Evolutionary conservation across 2,329 filamentous ascomycete species (phyloP), one percentile per base, ranked within the genome.

Genomic region (Ophiostoma quercus): DNA sequence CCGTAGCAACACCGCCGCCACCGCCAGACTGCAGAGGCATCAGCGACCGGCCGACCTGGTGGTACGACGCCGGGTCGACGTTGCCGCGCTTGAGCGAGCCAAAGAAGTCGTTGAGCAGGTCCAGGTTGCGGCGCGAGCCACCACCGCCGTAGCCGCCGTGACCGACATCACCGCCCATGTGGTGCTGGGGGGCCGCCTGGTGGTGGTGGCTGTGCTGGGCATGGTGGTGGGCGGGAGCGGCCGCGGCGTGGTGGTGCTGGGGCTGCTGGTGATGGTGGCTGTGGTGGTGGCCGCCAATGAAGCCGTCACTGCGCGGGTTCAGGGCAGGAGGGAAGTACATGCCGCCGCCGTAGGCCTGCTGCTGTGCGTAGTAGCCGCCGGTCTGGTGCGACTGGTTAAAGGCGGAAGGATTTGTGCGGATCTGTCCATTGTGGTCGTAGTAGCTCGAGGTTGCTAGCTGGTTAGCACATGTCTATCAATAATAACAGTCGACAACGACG

Each of bases 91-190:
- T 98, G 74, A 93, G 89, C 77, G 92, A 92, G 74, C 91, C 92
- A 74, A 98, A 96, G 82, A 98, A 97, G 78, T 97, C 92, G 77
- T 96, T 94, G 71, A 97, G 83, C 71, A 92, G 91, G 76, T 97
- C 93, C 74, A 90, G 92, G n/a, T 88, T 88, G 72, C 93, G 92
- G 82, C 94, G 95, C 76, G 91, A 88, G 5, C 14, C 12, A 25
- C 14, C 12, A 25, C 14, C 65, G 16, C 62, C 60, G 39, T 67
- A 67, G 22, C 62, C 65, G 22, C 37, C 62, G 63, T 66, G 62
- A 22, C 63, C 63, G 37, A 32, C 39, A 22, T 51, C 66, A 16
- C 7, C 37, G 66, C 41, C 69, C 43, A 72, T 34, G 22, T 73
- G 72, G 29, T 72, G 71, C 37, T 70, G 68, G 7, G 51, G 65